Evolutionary conservation across 169 alveolate genomes (phyloP).

Genomic region (Plasmodium reichenowi): DNA sequence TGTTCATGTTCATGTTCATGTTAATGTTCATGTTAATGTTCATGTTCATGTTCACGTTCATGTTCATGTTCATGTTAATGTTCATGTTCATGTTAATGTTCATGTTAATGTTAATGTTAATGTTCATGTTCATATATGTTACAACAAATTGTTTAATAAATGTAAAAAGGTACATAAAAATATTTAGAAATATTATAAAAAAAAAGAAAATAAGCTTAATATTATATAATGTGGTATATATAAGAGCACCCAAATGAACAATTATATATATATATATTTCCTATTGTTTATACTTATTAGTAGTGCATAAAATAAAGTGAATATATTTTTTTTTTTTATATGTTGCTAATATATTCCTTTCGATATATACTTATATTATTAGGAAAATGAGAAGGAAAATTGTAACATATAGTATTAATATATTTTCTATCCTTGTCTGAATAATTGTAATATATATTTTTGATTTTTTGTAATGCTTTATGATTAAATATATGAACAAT

Average conservation of each 20-base stretch:
- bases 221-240: too few species aligned
- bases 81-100: too few species aligned
- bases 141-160: background rate
- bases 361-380: conserved; percentile 46
- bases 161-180: background rate
- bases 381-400: conserved; percentile 27
- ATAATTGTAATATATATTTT: conserved; percentile 9
- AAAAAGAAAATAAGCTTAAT: too few species aligned
- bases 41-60: too few species aligned
- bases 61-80: too few species aligned
- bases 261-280: background rate
- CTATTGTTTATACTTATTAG: background rate
- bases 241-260: background rate
- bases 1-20: too few species aligned
- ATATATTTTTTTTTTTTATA: background rate
- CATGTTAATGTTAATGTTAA: too few species aligned
- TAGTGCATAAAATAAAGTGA: too few species aligned
- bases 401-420: conserved; percentile 37
- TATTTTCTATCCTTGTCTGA: conserved; percentile 34
- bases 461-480: conserved; percentile 13
- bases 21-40: too few species aligned
- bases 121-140: too few species aligned
- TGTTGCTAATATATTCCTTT: conserved; percentile 11
- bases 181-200: background rate
- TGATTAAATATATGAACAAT: conserved; percentile 12